A percentile compares a stretch with the other conserved stretches of the same genome.
phyloP scores from a whole-genome alignment of 768 basidiomycete species.

The Termitomyces sp. region DNA sequence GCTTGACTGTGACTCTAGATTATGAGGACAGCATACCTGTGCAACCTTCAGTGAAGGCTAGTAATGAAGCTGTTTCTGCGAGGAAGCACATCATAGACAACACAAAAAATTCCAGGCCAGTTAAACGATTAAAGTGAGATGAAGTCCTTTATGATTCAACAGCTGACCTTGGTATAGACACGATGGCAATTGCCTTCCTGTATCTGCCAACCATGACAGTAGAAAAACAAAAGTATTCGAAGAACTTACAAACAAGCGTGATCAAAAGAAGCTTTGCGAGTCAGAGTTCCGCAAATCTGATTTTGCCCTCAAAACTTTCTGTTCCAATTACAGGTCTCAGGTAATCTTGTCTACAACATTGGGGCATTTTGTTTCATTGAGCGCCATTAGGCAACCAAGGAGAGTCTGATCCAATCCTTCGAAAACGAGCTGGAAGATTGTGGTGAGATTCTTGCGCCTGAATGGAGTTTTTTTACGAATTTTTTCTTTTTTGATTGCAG shows the following conservation, averaged over 20 bases:
- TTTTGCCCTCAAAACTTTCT: background rate
- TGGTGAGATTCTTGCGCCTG: background rate
- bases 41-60: background rate
- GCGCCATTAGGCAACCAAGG: background rate
- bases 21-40: background rate
- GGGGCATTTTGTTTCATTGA: background rate
- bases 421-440: background rate
- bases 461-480: background rate
- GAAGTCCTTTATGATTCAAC: too few species aligned
- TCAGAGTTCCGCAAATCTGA: background rate
- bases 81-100: background rate
- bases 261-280: background rate
- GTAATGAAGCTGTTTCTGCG: background rate
- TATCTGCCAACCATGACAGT: background rate
- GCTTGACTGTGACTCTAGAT: background rate
- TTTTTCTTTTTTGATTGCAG: background rate
- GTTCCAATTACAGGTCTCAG: background rate
- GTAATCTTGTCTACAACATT: background rate
- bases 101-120: background rate
- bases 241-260: background rate
- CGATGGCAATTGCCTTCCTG: background rate
- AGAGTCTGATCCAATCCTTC: background rate
- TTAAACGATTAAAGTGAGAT: background rate
- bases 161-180: background rate
- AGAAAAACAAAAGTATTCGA: background rate